Evolutionary conservation across 345 rosid species (phyloP).

Genomic region (Ailanthus altissimus): DNA sequence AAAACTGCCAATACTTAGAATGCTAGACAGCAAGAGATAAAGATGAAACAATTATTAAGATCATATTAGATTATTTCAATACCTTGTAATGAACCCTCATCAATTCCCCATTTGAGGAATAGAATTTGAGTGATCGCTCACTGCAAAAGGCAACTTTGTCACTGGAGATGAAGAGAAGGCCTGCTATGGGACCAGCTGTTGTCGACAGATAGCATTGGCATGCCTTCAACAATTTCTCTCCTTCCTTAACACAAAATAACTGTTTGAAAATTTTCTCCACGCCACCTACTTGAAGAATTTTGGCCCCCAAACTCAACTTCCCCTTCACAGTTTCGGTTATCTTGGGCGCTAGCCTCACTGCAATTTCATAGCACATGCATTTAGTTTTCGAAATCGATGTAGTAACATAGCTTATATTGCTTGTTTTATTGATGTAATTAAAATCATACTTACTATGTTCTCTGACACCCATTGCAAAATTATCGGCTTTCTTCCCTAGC

Average conservation of each 20-base stretch:
- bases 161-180: slow-evolving; percentile 52
- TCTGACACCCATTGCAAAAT: slow-evolving; percentile 45
- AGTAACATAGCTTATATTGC: not conserved
- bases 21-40: not conserved
- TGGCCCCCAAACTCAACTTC: slow-evolving; percentile 49
- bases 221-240: slow-evolving; percentile 46
- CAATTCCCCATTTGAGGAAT: slow-evolving; percentile 35
- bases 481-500: slow-evolving; percentile 48
- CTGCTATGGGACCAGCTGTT: slow-evolving; percentile 50
- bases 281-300: slow-evolving; percentile 47
- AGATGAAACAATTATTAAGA: not conserved
- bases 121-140: slow-evolving; percentile 44
- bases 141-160: slow-evolving; percentile 48
- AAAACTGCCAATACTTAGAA: not conserved
- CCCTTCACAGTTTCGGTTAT: slow-evolving; percentile 48
- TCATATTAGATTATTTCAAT: not conserved
- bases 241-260: slow-evolving; percentile 38
- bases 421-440: not conserved
- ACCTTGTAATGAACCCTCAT: slow-evolving; percentile 45
- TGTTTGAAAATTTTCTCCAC: slow-evolving; percentile 44
- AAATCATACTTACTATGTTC: slow-evolving; percentile 50
- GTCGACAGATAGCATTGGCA: slow-evolving; percentile 54
- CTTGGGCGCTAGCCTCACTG: slow-evolving; percentile 45
- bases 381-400: not conserved
- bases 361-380: slow-evolving; percentile 2